Conservation (phyloP, 352 stramenopile species). For the Pythium sp. region DNA sequence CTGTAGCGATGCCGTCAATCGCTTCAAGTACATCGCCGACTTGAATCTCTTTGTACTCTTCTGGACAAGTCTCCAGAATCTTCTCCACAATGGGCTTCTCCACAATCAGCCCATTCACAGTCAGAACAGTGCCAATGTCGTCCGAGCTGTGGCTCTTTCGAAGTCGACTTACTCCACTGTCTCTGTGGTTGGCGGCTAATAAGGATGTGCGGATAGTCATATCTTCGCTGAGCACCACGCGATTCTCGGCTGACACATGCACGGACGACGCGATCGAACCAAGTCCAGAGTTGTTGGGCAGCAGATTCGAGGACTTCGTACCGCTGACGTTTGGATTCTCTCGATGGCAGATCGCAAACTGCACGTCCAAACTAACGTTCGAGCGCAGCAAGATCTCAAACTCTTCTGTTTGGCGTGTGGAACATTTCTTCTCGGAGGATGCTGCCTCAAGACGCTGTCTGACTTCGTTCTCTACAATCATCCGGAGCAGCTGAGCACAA, state of each 20-base stretch:
- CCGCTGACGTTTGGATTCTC: constrained; percentile 30
- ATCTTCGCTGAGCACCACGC: constrained; percentile 51
- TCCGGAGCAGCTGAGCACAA: constrained; percentile 45
- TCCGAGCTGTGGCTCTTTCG: constrained; percentile 64
- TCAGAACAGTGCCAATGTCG: constrained; percentile 37
- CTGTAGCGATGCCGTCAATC: constrained; percentile 68
- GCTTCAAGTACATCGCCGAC: constrained; percentile 70
- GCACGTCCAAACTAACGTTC: constrained; percentile 42
- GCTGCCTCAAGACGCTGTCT: constrained; percentile 18
- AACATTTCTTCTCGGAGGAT: constrained; percentile 8
- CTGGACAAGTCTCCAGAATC: constrained; percentile 22
- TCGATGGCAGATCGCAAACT: constrained; percentile 57
- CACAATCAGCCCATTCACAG: constrained; percentile 15
- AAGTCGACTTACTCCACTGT: constrained; percentile 11
- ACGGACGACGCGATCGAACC: constrained; percentile 40
- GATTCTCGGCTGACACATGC: constrained; percentile 28
- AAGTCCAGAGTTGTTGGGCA: constrained; percentile 17
- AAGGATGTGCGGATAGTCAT: constrained; percentile 6
- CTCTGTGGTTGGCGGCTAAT: background rate
- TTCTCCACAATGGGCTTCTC: constrained; percentile 47
- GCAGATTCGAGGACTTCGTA: background rate
- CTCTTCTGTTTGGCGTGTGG: constrained; percentile 25
- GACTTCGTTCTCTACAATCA: constrained; percentile 71
- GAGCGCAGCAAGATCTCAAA: constrained; percentile 63
- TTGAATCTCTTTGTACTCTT: constrained; percentile 42